Conservation (phyloP, 805 yeast genomes). For the Wickerhamiella cacticola region DNA sequence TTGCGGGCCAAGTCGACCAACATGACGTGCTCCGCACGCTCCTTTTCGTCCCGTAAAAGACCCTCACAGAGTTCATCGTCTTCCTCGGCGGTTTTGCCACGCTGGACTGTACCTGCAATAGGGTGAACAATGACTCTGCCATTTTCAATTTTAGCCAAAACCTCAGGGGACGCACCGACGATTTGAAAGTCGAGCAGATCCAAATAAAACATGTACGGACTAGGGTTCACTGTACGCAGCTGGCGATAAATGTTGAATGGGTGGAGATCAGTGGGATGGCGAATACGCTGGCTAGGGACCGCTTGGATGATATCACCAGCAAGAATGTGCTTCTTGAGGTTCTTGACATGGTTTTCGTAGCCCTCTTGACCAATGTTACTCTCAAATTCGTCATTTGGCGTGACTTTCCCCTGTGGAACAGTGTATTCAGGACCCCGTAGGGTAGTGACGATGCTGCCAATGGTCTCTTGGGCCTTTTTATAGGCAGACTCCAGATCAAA, state of each 20-base stretch:
- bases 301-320: conserved; percentile 95
- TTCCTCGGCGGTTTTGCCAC: conserved; percentile 86
- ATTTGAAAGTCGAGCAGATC: conserved; percentile 87
- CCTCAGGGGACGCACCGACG: conserved; percentile 96
- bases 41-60: conserved; percentile 67
- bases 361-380: conserved; percentile 93
- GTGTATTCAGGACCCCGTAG: conserved; percentile 30
- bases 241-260: conserved; percentile 95
- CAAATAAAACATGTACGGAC: conserved; percentile 90
- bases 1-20: conserved; percentile 95
- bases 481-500: conserved; percentile 39
- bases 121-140: conserved; percentile 86
- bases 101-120: conserved; percentile 88
- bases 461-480: conserved; percentile 43
- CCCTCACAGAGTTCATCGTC: conserved; percentile 73
- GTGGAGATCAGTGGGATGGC: conserved; percentile 87
- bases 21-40: conserved; percentile 98
- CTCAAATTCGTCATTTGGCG: conserved; percentile 52
- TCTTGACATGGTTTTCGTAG: conserved; percentile 69
- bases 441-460: conserved; percentile 37
- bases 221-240: conserved; percentile 89
- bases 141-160: conserved; percentile 73
- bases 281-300: conserved; percentile 94
- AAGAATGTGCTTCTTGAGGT: conserved; percentile 66
- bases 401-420: conserved; percentile 68